Evolutionary conservation across 306 rosid genomes (phyloP).

Genomic region (Psophocarpus tetragonolobus): DNA sequence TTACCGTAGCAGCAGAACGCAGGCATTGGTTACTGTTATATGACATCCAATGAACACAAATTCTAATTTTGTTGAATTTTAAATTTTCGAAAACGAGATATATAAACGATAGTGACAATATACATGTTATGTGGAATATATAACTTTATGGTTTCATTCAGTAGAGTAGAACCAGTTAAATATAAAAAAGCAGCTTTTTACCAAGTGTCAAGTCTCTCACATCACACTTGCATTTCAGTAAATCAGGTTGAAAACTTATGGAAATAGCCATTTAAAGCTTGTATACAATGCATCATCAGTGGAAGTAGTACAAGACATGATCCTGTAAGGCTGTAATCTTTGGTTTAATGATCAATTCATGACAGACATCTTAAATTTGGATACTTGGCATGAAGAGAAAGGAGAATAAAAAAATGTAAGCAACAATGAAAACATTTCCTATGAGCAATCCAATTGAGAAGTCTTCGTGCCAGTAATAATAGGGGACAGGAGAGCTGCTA

Average conservation of each 20-base stretch:
- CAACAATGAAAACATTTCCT: not conserved
- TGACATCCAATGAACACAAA: not conserved
- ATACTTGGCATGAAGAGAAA: not conserved
- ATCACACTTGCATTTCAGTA: not conserved
- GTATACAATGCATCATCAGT: not conserved
- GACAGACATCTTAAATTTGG: not conserved
- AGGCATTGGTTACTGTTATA: not conserved
- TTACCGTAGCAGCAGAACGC: not conserved
- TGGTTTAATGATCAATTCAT: not conserved
- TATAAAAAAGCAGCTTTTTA: not conserved
- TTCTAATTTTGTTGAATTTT: too few relatives aligned
- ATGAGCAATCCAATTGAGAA: not conserved
- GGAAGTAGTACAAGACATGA: not conserved
- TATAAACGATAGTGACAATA: not conserved
- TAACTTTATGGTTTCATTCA: not conserved
- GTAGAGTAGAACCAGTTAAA: not conserved
- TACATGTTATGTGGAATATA: not conserved
- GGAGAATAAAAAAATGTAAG: not conserved
- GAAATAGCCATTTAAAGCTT: not conserved
- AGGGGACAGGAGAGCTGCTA: not conserved
- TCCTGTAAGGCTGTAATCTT: not conserved
- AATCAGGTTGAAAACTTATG: not conserved
- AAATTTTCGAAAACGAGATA: too few relatives aligned
- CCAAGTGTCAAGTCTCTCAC: not conserved
- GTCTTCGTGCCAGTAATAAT: not conserved